Evolutionary conservation across 306 rosid species (phyloP), one percentile per base, ranked within the genome.

Genomic region (Malus orientalis): DNA sequence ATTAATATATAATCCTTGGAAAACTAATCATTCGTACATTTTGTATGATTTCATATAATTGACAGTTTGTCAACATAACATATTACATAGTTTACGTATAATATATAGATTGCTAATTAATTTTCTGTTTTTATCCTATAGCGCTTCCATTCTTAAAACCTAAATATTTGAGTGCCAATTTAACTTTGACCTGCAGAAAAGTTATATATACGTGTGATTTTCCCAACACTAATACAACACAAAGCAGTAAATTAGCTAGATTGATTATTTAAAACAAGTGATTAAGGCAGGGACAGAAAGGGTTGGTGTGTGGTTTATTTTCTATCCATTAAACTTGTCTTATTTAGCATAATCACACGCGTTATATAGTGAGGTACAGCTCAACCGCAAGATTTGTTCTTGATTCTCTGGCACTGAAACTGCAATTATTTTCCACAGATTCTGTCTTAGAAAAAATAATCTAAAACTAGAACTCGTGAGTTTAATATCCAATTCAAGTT

Each of bases 301-400:
- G 69, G 67, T 57, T 76, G 68, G 74, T 76, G 69, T 54, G 74
- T 57, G 69, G 70, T 9, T 63, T 61, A 18, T 20, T 55, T n/a
- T 55, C 59, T 67, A 19, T 32, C 3, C n/a, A 13, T 32, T 22
- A 66, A 30, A 8, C 14, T 38, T 76, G 74, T 57, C 20, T 33
- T 67, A 57, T 76, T 55, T 71, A 54, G 19, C 44, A 33, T 77
- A 38, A 77, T 77, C 59, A 45, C 73, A 55, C 77, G 82, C 74
- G 73, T 57, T 79, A 5, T 47, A 13, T 60, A 67, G 82, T 79
- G 78, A 55, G 19, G 40, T 42, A 79, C 82, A 79, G 70, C 70
- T 66, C 51, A 66, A 20, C 38, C 38, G 68, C 74, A 69, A 68
- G 80, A 66, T 66, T 36, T 19, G 29, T 11, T 36, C 70, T 36